Evolutionary conservation across 108 stramenopile genomes (phyloP), one percentile per base, ranked within the genome.

Genomic region (Nitzschia inconspicua): DNA sequence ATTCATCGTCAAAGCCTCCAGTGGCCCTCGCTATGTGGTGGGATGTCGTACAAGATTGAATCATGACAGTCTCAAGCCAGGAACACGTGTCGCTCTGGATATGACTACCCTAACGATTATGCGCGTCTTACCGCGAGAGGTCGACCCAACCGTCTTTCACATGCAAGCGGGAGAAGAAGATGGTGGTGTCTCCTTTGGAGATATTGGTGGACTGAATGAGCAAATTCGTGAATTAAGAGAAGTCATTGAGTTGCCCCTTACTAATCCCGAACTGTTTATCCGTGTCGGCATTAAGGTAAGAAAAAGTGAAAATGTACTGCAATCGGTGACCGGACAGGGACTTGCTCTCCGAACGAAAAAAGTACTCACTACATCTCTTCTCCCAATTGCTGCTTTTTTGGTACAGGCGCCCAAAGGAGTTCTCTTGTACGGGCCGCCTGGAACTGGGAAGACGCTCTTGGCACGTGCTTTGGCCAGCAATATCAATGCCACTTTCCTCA

Each of bases 91-190:
- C 4, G 89, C 96, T 3, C 70, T 99, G 53, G 97, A 99, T 71
- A 97, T 97, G 96, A 98, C 96, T n/a, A 99, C 97, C n/a, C 68
- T 99, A 44, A 99, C 98, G 30, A 98, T 99, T 66, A 99, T 99
- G 98, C 76, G 96, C 44, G 73, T 94, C 23, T 73, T 99, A 49
- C 98, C 98, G 8, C 78, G 98, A 37, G 96, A 99, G 68, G 98
- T 98, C 24, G 98, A 99, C 59, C 98, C 97, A 5, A 96, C 95
- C 25, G 98, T 99, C 32, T 99, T 94, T 77, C 93, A 95, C 75
- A 99, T 99, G 98, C 93, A 97, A 67, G 84, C 78, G 32, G 66
- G 62, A 0, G 90, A 94, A 59, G 97, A 98, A 37, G 97, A 96
- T 47, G 93, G 91, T 11, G 85, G 78, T 2, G 86, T 96, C n/a